Conservation (phyloP, 176 grass and related monocot genomes). For the Rhynchospora breviuscula region DNA sequence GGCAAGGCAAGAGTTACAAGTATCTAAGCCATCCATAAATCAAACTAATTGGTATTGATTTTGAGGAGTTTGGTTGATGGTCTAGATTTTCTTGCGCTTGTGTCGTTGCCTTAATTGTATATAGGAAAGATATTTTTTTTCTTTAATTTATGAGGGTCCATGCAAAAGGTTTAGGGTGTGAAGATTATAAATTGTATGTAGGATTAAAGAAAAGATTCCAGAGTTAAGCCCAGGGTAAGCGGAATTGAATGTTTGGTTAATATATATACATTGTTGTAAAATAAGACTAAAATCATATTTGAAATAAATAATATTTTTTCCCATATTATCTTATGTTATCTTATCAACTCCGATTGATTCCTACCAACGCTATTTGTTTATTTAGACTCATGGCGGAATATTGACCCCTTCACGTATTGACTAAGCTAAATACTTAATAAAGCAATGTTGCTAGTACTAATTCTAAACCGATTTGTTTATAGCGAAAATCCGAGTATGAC, state of each 20-base stretch:
- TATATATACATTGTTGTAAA: background rate
- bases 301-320: background rate
- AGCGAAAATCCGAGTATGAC: background rate
- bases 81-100: slow-evolving; percentile 16
- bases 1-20: background rate
- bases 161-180: background rate
- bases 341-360: background rate
- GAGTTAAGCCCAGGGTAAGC: background rate
- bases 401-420: slow-evolving; percentile 23
- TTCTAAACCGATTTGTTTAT: background rate
- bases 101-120: background rate
- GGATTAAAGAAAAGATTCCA: background rate
- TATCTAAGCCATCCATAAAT: background rate
- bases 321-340: background rate
- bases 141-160: background rate
- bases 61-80: background rate
- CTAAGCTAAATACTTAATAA: background rate
- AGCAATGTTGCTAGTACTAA: background rate
- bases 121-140: background rate
- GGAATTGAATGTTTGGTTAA: background rate
- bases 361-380: background rate
- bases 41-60: background rate
- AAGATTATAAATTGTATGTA: background rate
- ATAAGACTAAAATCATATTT: background rate
- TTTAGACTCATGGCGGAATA: background rate